Base-by-base conservation (phyloP, 1,284 basidiomycete species). In the Cryptococcus sp. region DNA sequence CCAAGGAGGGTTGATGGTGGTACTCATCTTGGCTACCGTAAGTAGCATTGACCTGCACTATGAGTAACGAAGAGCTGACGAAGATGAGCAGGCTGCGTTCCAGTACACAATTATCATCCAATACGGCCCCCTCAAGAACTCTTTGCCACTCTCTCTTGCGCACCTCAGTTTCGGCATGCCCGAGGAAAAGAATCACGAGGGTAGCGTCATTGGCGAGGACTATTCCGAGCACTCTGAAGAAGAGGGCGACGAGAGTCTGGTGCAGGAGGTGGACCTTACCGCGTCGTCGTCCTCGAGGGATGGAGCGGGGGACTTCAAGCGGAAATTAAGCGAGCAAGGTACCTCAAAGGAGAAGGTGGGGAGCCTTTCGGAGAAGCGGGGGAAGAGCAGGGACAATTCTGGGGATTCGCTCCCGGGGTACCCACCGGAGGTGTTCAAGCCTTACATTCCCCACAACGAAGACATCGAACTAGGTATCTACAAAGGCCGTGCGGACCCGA, bases 1-100 rank as follows among this genome's bases (percentile, higher is more conserved):
- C 0, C 83, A 94, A 73, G 91, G 86, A 18, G 85, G 82, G 23
- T 76, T 96, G 58, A 92, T 89, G 87, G 73, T 96, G 40, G 82
- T 93, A 4, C 78, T 97, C 45, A 88, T 96, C 62, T 77, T 85
- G 13, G 65, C 90, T 61, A 94, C 92, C 3, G 85, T 88, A 64
- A 74, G 84, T 76, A 13, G 1, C 8, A 16, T 11, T 43, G 2
- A 20, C 13, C 23, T 18, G 39, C 39, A 44, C 13, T 21, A 20
- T 3, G n/a, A 38, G 16, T 13, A 15, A 7, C 9, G 13, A 42
- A 47, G 28, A 35, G 33, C 46, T 47, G 46, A 47, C 18, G 2
- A n/a, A 13, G 54, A 2, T 59, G 4, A 20, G 4, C 56, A 88
- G 85, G 79, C 80, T 0, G 83, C 85, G 58, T 87, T 83, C 80